phyloP scores from a whole-genome alignment of 441 rosid genomes.

The Dalechampia spathulata region DNA sequence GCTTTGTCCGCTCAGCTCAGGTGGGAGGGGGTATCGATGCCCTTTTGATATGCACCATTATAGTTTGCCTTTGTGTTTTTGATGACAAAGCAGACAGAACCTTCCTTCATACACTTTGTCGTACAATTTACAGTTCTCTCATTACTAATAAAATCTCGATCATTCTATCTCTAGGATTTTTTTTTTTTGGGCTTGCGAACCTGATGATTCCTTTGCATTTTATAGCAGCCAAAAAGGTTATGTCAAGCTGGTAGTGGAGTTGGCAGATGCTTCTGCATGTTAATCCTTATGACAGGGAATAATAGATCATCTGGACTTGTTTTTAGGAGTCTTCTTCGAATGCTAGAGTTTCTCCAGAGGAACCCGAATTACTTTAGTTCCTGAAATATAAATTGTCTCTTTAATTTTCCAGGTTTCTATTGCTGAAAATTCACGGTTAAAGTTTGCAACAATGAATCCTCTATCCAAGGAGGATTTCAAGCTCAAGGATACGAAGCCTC shows the following conservation, averaged over 20 bases:
- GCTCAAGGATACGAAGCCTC: constrained; percentile 75
- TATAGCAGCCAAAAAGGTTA: constrained; percentile 17
- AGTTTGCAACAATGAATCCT: constrained; percentile 37
- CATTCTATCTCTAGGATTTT: constrained; percentile 3
- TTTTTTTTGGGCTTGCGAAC: constrained; percentile 5
- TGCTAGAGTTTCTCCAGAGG: constrained; percentile 4
- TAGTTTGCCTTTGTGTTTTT: constrained; percentile 5
- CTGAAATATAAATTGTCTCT: not conserved
- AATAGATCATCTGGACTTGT: constrained; percentile 3
- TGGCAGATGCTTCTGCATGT: constrained; percentile 22
- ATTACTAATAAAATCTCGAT: constrained; percentile 1
- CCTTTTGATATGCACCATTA: constrained; percentile 9
- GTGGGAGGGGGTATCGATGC: constrained; percentile 23
- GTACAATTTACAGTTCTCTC: not conserved
- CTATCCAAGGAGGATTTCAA: constrained; percentile 67
- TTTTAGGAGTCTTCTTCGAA: constrained; percentile 7
- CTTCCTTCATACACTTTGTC: constrained; percentile 3
- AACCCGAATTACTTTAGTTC: constrained; percentile 15
- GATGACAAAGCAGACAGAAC: constrained; percentile 1
- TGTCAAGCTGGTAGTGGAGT: constrained; percentile 21
- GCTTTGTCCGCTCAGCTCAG: constrained; percentile 28
- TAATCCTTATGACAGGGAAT: not conserved
- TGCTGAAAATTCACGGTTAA: not conserved
- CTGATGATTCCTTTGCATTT: constrained; percentile 20
- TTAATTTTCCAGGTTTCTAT: not conserved